Percentiles rank a stretch among this genome's conserved stretches.
Evolutionary conservation across 139 green algal species (phyloP).

Genomic region (Ulvella scutata): DNA sequence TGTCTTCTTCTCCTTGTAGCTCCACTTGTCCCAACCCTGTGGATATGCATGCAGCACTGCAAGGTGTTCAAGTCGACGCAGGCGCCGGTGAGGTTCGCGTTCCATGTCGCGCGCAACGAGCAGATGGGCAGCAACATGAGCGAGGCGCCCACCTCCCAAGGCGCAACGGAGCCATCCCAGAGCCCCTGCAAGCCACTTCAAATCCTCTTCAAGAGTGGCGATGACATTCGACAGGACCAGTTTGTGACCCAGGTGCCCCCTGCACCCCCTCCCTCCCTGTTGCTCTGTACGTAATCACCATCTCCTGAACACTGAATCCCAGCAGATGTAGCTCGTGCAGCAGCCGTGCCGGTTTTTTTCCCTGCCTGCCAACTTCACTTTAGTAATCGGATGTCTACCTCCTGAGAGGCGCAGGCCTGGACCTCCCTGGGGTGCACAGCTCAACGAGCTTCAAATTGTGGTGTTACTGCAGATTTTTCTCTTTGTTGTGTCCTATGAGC

Average conservation of each 20-base stretch:
- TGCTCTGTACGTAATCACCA: neutral
- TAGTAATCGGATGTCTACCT: too few relatives aligned
- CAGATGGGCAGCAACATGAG: neutral
- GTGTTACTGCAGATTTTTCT: too few relatives aligned
- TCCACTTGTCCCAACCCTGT: too few relatives aligned
- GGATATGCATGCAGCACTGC: slow-evolving; percentile 44
- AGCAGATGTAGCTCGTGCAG: too few relatives aligned
- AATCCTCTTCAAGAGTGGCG: slow-evolving; percentile 96
- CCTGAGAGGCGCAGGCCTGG: too few relatives aligned
- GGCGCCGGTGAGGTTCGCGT: slow-evolving; percentile 62
- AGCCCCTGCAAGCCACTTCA: neutral
- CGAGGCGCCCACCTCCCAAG: neutral
- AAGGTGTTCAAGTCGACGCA: slow-evolving; percentile 84
- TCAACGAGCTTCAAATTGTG: too few relatives aligned
- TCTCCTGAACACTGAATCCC: too few relatives aligned
- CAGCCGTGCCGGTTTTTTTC: too few relatives aligned
- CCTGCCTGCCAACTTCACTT: too few relatives aligned
- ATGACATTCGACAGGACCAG: slow-evolving; percentile 78
- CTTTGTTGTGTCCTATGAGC: too few relatives aligned
- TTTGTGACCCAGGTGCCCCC: slow-evolving; percentile 19
- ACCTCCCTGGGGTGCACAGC: too few relatives aligned
- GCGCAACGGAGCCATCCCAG: neutral
- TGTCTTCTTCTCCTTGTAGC: too few relatives aligned
- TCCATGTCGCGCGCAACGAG: slow-evolving; percentile 14
- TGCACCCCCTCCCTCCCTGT: neutral